Conservation (phyloP, 129 eudicot genomes). For the sunflower (Helianthus annuus) region DNA sequence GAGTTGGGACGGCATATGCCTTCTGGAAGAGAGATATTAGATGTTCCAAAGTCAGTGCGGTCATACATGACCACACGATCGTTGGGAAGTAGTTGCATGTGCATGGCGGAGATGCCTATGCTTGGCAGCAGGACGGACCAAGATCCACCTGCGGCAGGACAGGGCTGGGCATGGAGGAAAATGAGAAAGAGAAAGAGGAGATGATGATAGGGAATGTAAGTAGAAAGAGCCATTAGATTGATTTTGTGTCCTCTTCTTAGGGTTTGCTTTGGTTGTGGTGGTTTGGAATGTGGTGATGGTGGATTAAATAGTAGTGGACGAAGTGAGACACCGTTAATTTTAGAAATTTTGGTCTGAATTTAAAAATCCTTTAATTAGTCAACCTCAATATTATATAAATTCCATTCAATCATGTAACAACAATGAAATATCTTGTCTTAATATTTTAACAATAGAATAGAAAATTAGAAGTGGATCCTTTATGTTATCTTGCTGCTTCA, state of each 20-base stretch:
- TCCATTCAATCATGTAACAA: constrained; percentile 3
- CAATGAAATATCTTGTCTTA: not conserved
- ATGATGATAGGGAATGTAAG: not conserved
- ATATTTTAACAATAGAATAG: not conserved
- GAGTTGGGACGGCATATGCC: constrained; percentile 47
- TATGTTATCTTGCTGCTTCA: too few relatives aligned
- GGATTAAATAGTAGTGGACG: not conserved
- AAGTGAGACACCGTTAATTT: not conserved
- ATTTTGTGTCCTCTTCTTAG: not conserved
- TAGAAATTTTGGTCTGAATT: too few relatives aligned
- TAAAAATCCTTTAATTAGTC: not conserved
- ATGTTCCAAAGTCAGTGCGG: constrained; percentile 66
- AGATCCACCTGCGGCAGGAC: not conserved
- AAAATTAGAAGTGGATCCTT: too few relatives aligned
- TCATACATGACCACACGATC: constrained; percentile 71
- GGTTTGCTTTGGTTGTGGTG: not conserved
- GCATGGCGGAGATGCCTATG: constrained; percentile 79
- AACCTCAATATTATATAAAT: not conserved
- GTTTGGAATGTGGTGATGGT: not conserved
- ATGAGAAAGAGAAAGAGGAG: too few relatives aligned
- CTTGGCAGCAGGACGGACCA: constrained; percentile 34
- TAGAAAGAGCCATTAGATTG: not conserved
- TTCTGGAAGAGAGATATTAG: constrained; percentile 59
- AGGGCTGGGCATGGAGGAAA: too few relatives aligned
- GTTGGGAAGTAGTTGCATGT: constrained; percentile 70